These are phyloP conservation scores for Fraxinus greggii DNA, from an alignment of 305 asterid genomes.

Conservation along the genomic window DNA sequence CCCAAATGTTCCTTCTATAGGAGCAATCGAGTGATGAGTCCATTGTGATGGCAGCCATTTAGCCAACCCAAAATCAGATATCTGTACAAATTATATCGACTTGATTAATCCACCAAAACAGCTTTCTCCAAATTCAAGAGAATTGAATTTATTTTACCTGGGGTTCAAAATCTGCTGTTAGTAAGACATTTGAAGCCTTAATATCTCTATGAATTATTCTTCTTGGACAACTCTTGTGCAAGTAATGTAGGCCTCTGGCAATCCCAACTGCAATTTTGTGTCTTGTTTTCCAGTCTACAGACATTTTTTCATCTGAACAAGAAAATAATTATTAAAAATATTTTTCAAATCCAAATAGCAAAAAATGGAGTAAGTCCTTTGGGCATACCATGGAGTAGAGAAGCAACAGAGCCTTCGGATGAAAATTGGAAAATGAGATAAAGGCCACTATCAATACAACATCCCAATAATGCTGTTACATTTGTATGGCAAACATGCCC, in stretches of 20 bases:
- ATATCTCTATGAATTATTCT: slow-evolving; percentile 89
- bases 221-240: slow-evolving; percentile 84
- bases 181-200: slow-evolving; percentile 69
- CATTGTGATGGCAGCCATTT: slow-evolving; percentile 99
- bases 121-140: not conserved
- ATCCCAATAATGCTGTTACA: slow-evolving; percentile 71
- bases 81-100: slow-evolving; percentile 17
- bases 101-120: not conserved
- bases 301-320: slow-evolving; percentile 51
- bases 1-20: slow-evolving; percentile 98
- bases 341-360: not conserved
- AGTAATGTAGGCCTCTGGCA: slow-evolving; percentile 78
- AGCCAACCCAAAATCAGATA: slow-evolving; percentile 38
- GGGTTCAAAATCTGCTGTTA: slow-evolving; percentile 75
- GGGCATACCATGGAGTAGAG: slow-evolving; percentile 70
- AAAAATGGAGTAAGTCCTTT: not conserved
- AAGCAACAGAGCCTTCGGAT: slow-evolving; percentile 81
- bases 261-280: slow-evolving; percentile 77
- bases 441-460: slow-evolving; percentile 87
- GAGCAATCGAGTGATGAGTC: slow-evolving; percentile 90
- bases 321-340: not conserved
- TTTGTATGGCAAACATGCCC: slow-evolving; percentile 50
- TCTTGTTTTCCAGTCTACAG: slow-evolving; percentile 83
- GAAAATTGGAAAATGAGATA: slow-evolving; percentile 87
- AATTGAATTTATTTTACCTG: slow-evolving; percentile 45